Evolutionary conservation across 108 stramenopile species (phyloP).

Genomic region (Cyclostephanos tholiformis): DNA sequence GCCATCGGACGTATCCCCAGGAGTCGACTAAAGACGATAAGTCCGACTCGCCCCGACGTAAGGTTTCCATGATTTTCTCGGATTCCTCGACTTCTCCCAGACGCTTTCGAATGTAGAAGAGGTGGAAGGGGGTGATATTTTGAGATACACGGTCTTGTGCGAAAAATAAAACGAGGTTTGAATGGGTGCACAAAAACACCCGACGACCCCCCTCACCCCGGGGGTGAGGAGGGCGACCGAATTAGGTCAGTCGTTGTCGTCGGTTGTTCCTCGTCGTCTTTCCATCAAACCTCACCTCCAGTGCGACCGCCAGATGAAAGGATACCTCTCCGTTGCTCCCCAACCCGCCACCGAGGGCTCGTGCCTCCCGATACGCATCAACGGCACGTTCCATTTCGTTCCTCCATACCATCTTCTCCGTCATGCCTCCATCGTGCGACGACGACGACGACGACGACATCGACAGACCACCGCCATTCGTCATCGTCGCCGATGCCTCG

Average conservation of each 20-base stretch:
- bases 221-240: too few species aligned
- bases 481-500: conserved; percentile 55
- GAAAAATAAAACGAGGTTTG: background rate
- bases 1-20: conserved; percentile 91
- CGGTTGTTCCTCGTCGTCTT: too few species aligned
- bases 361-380: conserved; percentile 64
- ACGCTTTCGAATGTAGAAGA: conserved; percentile 22
- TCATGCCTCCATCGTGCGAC: background rate
- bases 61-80: conserved; percentile 68
- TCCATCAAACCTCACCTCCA: conserved; percentile 50
- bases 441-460: background rate
- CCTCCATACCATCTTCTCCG: conserved; percentile 36
- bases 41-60: conserved; percentile 68
- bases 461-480: background rate
- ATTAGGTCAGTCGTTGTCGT: too few species aligned
- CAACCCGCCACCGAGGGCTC: conserved; percentile 32
- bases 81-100: conserved; percentile 68
- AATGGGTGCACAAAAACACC: too few species aligned
- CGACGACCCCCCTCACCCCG: too few species aligned
- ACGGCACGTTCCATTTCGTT: conserved; percentile 65
- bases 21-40: conserved; percentile 76
- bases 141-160: background rate
- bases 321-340: conserved; percentile 38
- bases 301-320: conserved; percentile 78
- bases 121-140: background rate